Evolutionary conservation across 1,139 yeast genomes (phyloP).

Genomic region (Hyphopichia khmerensis): DNA sequence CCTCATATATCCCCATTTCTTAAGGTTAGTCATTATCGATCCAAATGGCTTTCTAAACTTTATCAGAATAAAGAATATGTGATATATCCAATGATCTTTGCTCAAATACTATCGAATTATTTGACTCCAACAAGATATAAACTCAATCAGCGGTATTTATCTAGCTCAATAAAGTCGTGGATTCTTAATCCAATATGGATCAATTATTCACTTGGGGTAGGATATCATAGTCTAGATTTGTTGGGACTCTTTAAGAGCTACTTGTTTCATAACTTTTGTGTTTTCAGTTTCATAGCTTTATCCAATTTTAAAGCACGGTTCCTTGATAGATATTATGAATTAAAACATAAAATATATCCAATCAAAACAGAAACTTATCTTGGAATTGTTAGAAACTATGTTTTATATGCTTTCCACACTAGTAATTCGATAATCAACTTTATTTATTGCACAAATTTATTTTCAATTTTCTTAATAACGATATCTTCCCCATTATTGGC

Average conservation of each 20-base stretch:
- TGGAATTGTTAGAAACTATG: constrained; percentile 17
- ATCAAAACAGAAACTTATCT: constrained; percentile 2
- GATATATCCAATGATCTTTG: constrained; percentile 37
- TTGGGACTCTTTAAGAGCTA: constrained; percentile 26
- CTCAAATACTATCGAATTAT: constrained; percentile 43
- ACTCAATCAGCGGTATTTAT: constrained; percentile 38
- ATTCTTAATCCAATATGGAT: constrained; percentile 46
- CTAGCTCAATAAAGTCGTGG: constrained; percentile 29
- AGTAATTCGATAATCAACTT: constrained; percentile 37
- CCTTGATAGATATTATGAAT: constrained; percentile 27
- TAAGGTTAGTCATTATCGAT: constrained; percentile 23
- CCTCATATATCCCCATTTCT: constrained; percentile 27
- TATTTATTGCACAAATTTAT: constrained; percentile 36
- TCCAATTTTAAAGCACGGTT: constrained; percentile 23
- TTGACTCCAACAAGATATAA: constrained; percentile 41
- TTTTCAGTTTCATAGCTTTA: constrained; percentile 20
- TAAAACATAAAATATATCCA: constrained; percentile 14
- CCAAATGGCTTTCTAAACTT: constrained; percentile 15
- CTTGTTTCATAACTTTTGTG: constrained; percentile 23
- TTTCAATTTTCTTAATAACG: constrained; percentile 35
- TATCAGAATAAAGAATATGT: constrained; percentile 34
- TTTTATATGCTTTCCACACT: constrained; percentile 20
- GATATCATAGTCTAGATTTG: constrained; percentile 29
- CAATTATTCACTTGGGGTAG: constrained; percentile 33
- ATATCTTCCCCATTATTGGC: constrained; percentile 34